Evolutionary conservation across 805 yeast species (phyloP), one percentile per base, ranked within the genome.

Genomic region (Vanderwaltozyma yarrowii): DNA sequence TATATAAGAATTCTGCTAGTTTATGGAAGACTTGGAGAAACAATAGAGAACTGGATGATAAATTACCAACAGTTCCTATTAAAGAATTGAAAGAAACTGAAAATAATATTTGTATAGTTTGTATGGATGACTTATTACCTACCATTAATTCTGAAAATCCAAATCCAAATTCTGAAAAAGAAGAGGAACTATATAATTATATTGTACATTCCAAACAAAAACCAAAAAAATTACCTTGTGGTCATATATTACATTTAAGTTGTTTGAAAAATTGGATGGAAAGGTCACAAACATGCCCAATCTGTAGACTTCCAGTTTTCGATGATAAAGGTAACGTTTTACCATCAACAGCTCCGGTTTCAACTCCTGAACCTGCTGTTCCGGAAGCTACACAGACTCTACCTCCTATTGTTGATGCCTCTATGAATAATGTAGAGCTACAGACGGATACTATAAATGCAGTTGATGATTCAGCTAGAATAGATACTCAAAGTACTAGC

Each of bases 231-330:
- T 66, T 92, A 35, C 69, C 66, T 1, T 92, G 98, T 66, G 82
- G 85, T 19, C 98, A 92, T 59, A 79, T 85, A 34, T 68, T 89
- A 40, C 98, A 92, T 57, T 64, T 81, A 61, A 88, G 92, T 4
- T 92, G 98, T 58, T 69, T 92, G 44, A 82, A 85, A 52, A 80
- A 82, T 47, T 92, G 98, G 98, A 67, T 92, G 48, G 94, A 84
- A 53, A 72, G 95, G 46, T 85, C 95, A 0, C 89, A 80, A 48
- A 74, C 76, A n/a, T 92, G 98, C 64, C 98, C 98, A 2, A 76
- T 88, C 38, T 92, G 98, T 58, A 69, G 95, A 43, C 67, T 79
- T 23, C 73, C 76, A 10, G 94, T 86, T 2, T 70, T 76, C 45
- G 65, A 54, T 35, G 56, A 50, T 25, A 47, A 45, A 15, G 60